phyloP scores from a whole-genome alignment of 2,329 filamentous ascomycete species.

The Xylariaceae sp. region DNA sequence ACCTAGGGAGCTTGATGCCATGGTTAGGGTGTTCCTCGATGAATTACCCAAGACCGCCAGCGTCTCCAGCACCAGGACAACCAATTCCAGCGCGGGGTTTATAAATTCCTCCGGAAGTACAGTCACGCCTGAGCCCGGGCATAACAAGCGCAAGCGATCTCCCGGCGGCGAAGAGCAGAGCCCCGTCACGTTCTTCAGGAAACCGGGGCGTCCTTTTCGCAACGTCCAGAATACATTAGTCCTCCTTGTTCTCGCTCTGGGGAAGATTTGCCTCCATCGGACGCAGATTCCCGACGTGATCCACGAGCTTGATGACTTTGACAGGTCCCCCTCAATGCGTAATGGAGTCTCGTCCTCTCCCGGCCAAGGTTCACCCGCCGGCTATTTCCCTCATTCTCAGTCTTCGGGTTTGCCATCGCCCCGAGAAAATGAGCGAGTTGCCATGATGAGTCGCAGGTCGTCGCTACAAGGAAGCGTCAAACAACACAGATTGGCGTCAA shows the following conservation, averaged over 20 bases:
- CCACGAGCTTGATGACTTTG: constrained; percentile 38
- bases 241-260: constrained; percentile 75
- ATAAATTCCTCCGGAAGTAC: constrained; percentile 25
- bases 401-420: constrained; percentile 48
- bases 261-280: constrained; percentile 65
- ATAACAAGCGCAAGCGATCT: constrained; percentile 52
- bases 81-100: constrained; percentile 27
- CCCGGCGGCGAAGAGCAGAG: constrained; percentile 33
- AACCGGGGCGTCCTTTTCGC: constrained; percentile 49
- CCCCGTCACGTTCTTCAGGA: constrained; percentile 31
- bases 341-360: constrained; percentile 50
- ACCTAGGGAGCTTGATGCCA: constrained; percentile 45
- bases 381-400: constrained; percentile 40
- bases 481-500: constrained; percentile 26
- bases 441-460: constrained; percentile 43
- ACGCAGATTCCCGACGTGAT: constrained; percentile 55
- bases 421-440: constrained; percentile 43
- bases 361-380: constrained; percentile 50
- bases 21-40: constrained; percentile 49
- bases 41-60: constrained; percentile 35
- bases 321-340: constrained; percentile 38
- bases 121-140: constrained; percentile 27
- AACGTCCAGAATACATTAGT: constrained; percentile 78
- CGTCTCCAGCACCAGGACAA: constrained; percentile 16
- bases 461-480: constrained; percentile 43